Evolutionary conservation across 345 rosid species (phyloP), one percentile per base, ranked within the genome.

Genomic region (Sisymbrium irio): DNA sequence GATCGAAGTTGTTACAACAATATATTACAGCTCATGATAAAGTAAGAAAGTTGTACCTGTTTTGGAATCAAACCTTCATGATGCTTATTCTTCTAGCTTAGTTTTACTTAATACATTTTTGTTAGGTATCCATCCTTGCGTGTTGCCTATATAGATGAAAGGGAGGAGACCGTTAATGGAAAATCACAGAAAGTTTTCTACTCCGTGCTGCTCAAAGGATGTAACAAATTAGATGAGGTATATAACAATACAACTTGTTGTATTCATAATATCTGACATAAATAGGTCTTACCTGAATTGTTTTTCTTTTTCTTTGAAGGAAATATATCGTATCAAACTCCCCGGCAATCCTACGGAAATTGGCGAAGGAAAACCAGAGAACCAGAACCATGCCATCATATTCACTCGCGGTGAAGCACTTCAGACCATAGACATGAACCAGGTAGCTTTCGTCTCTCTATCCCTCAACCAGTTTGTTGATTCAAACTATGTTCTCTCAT

Each of bases 381-480:
- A 96, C 77, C 97, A 96, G 84, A 96, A 96, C 72, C 99, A 96
- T 78, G 99, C 99, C 65, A 92, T 96, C 62, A 85, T 96, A 57
- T 95, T 95, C 78, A 95, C 98, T 72, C 98, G 99, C 27, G 99
- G 99, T 80, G 98, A 95, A 80, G 97, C 98, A 62, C 78, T 96
- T 75, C 99, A 96, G 82, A 92, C 99, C 45, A 92, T 96, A 79
- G 99, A 92, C 82, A 96, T 92, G 99, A 92, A 96, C 82, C 99
- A 95, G 92, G 81, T 89, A 75, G 36, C 37, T 69, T 54, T 60
- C 25, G 22, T 73, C 42, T 69, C 71, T 37, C 58, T 51, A 73
- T 36, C 59, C 61, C 3, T 55, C 62, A 65, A 15, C 25, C 40
- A 39, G 9, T 57, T 64, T 49, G 54, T 22, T 64, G 49, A 53